A percentile compares a stretch with the other conserved stretches of the same genome.
Conservation (phyloP, 257 asterid species). For the Verbascum thapsus region DNA sequence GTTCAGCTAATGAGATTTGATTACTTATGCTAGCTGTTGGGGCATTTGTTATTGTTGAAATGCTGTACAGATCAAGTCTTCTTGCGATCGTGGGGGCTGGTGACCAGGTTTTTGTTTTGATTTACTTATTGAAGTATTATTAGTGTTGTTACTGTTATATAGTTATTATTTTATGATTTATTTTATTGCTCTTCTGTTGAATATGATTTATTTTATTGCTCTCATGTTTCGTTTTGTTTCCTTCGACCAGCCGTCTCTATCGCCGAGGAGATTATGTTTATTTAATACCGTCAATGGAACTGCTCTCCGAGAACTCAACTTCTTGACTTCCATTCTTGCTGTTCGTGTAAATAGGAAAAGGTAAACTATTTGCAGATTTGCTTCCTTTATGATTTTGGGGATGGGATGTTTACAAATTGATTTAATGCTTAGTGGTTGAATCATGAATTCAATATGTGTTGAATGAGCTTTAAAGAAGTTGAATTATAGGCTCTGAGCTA, state of each 20-base stretch:
- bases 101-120: slow-evolving; percentile 67
- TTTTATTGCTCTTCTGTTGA: neutral
- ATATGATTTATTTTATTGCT: neutral
- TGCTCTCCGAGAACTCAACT: slow-evolving; percentile 77
- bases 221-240: slow-evolving; percentile 31
- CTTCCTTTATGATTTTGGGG: slow-evolving; percentile 16
- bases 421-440: slow-evolving; percentile 2
- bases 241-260: slow-evolving; percentile 71
- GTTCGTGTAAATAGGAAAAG: slow-evolving; percentile 76
- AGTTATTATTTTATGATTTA: neutral
- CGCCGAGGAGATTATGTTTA: slow-evolving; percentile 87
- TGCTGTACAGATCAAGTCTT: slow-evolving; percentile 82
- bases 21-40: slow-evolving; percentile 61
- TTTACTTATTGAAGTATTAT: neutral
- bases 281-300: slow-evolving; percentile 69
- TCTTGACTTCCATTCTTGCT: slow-evolving; percentile 89
- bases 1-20: slow-evolving; percentile 7
- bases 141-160: neutral
- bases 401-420: slow-evolving; percentile 9
- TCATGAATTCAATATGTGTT: slow-evolving; percentile 22
- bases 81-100: slow-evolving; percentile 97
- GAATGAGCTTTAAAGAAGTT: slow-evolving; percentile 10
- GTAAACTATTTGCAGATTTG: slow-evolving; percentile 35
- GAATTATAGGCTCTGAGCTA: neutral
- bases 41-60: slow-evolving; percentile 80